Conservation (phyloP, 2,329 filamentous ascomycete species). For the Coniochaeta sp. region DNA sequence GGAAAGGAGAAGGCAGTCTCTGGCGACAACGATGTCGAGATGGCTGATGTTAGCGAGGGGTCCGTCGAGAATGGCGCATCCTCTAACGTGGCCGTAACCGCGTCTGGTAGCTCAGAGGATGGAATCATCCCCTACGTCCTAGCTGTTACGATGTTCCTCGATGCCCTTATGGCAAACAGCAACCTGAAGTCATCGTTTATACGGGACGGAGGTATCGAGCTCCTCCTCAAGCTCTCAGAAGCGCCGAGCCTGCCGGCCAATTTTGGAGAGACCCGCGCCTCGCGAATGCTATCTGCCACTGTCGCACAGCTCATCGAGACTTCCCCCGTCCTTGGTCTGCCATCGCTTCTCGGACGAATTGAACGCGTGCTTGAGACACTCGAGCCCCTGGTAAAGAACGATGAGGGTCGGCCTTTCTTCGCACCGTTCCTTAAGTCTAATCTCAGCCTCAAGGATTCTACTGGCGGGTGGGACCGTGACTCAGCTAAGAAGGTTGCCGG, state of each 20-base stretch:
- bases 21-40: constrained; percentile 52
- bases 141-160: constrained; percentile 69
- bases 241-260: constrained; percentile 73
- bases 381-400: constrained; percentile 53
- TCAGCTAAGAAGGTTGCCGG: constrained; percentile 37
- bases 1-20: constrained; percentile 29
- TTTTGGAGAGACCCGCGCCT: constrained; percentile 59
- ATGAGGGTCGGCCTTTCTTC: constrained; percentile 59
- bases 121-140: constrained; percentile 63
- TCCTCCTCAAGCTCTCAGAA: constrained; percentile 75
- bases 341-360: constrained; percentile 69
- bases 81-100: constrained; percentile 13
- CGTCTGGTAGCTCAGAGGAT: constrained; percentile 11
- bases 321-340: constrained; percentile 73
- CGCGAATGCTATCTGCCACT: constrained; percentile 64
- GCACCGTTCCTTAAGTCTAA: constrained; percentile 52
- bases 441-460: constrained; percentile 23
- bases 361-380: constrained; percentile 63
- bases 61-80: constrained; percentile 14
- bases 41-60: constrained; percentile 44
- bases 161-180: constrained; percentile 63
- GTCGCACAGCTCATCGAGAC: constrained; percentile 73
- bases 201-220: constrained; percentile 71
- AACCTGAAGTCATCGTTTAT: constrained; percentile 68
- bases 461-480: constrained; percentile 25